Evolutionary conservation across 495 filamentous ascomycete genomes (phyloP).

Genomic region (Podospora sp.): DNA sequence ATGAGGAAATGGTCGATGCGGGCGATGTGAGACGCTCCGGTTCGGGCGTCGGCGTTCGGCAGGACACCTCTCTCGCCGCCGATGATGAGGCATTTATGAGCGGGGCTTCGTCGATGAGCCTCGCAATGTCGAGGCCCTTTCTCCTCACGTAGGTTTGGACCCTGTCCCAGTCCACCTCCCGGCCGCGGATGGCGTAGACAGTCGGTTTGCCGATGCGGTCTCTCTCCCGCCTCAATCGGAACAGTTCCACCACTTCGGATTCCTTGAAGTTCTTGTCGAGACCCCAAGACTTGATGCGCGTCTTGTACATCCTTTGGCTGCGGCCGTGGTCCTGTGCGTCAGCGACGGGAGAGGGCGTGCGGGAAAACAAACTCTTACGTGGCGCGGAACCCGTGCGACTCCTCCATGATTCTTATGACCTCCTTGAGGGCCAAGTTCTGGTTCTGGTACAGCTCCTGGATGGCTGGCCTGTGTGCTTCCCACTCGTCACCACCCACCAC

Average conservation of each 20-base stretch:
- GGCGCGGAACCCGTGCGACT: slow-evolving; percentile 35
- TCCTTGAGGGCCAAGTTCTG: slow-evolving; percentile 38
- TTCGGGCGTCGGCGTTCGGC: slow-evolving; percentile 26
- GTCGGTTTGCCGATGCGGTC: slow-evolving; percentile 34
- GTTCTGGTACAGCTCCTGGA: slow-evolving; percentile 41
- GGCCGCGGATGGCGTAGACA: slow-evolving; percentile 32
- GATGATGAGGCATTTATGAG: neutral
- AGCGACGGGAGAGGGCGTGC: too few species aligned
- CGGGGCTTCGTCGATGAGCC: slow-evolving; percentile 19
- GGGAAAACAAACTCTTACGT: slow-evolving; percentile 33
- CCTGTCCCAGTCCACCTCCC: slow-evolving; percentile 34
- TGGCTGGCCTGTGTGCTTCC: slow-evolving; percentile 24
- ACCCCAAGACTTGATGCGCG: slow-evolving; percentile 39
- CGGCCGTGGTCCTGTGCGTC: neutral
- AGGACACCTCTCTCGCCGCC: slow-evolving; percentile 24
- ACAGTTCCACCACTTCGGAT: slow-evolving; percentile 35
- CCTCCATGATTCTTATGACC: slow-evolving; percentile 42
- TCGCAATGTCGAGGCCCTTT: slow-evolving; percentile 31
- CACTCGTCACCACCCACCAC: slow-evolving; percentile 27
- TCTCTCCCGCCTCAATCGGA: slow-evolving; percentile 32
- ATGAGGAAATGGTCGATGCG: slow-evolving; percentile 3
- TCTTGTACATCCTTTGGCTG: slow-evolving; percentile 44
- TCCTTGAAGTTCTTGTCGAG: slow-evolving; percentile 44
- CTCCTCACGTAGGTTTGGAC: slow-evolving; percentile 34
- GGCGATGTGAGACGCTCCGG: slow-evolving; percentile 12